Evolutionary conservation across 805 yeast genomes (phyloP), one percentile per base, ranked within the genome.

Genomic region (Cyberlindnera xylosilytica): DNA sequence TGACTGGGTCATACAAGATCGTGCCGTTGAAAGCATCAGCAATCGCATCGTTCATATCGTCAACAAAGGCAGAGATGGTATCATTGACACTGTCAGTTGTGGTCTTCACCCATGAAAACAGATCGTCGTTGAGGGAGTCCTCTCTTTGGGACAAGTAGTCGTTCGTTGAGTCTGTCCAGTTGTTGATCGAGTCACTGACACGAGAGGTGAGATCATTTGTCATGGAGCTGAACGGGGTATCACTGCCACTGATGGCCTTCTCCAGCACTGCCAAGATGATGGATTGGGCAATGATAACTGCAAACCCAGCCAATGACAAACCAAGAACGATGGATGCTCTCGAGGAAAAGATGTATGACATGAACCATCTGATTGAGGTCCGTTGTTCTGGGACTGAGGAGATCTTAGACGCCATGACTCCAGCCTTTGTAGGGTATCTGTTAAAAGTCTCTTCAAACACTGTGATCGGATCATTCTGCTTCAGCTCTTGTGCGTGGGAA

Each of bases 11-110:
- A 36, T 79, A 76, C 10, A 91, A 64, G 1, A 84, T 75, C 0
- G 97, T 87, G 3, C 72, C 72, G 5, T 81, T 79, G 63, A 93
- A 89, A 0, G 80, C 70, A 8, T 71, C 68, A 22, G 70, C 69
- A 6, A 93, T 60, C 0, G 79, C 79, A 4, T 57, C 53, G 56
- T 85, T 81, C 67, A 90, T 73, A n/a, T 65, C 70, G 3, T 58
- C 63, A 38, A 83, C 69, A 60, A 89, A 82, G 1, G 60, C 63
- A 17, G 71, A 62, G 1, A 87, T 68, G 0, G 96, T 85, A 8
- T 62, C 47, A 55, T 87, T 87, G 2, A 88, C 62, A 0, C 81
- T 58, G 0, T 59, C 52, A 0, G 93, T 76, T 0, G 88, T 72
- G 1, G 69, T 66, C 39, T 72, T 69, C 1, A 87, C 70, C 77